Conservation (phyloP, 2,329 filamentous ascomycete genomes). For the Botryotinia narcissicola region DNA sequence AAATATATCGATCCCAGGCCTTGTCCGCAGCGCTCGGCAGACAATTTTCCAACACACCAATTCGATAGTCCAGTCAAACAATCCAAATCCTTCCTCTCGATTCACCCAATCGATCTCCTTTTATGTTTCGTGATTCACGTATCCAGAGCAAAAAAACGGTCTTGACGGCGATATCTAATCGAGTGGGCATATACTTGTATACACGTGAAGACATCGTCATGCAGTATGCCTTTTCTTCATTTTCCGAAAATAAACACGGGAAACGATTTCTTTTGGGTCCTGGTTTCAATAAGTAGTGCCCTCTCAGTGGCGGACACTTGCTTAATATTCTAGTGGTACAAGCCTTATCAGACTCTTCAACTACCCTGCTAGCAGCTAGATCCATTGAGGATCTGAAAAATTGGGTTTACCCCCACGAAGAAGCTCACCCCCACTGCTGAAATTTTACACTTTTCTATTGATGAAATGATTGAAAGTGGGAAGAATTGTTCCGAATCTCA, state of each 20-base stretch:
- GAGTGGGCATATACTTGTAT: neutral
- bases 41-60: neutral
- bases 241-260: neutral
- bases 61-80: neutral
- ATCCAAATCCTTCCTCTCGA: neutral
- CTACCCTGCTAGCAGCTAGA: constrained; percentile 3
- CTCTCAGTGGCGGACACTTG: constrained; percentile 8
- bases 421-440: constrained; percentile 1
- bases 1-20: neutral
- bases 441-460: neutral
- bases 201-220: neutral
- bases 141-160: neutral
- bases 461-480: neutral
- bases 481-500: neutral
- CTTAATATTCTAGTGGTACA: constrained; percentile 11
- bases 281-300: constrained; percentile 15
- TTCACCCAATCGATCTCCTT: neutral
- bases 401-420: constrained; percentile 9
- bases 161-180: neutral
- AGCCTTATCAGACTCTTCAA: neutral
- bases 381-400: neutral
- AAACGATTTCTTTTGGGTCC: constrained; percentile 3
- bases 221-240: neutral
- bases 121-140: neutral
- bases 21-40: neutral